phyloP scores from a whole-genome alignment of 2,329 filamentous ascomycete genomes.

The Fusarium camptoceras region DNA sequence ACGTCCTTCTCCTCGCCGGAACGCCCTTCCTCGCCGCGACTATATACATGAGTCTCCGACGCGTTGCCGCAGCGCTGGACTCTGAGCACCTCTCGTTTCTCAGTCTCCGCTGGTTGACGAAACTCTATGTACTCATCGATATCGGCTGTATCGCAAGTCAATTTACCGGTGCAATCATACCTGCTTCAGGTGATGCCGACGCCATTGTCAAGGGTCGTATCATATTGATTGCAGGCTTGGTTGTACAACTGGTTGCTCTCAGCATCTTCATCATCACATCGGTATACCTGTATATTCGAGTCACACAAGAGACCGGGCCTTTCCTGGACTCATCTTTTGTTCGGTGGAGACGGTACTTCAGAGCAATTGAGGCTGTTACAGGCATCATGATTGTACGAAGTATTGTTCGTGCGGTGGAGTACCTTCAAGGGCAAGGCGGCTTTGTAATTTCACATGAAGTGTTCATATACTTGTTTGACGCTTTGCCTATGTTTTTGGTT shows the following conservation, averaged over 20 bases:
- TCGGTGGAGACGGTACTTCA: constrained; percentile 49
- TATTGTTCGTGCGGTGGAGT: constrained; percentile 61
- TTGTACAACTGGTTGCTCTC: constrained; percentile 2
- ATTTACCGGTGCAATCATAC: constrained; percentile 20
- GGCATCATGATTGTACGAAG: constrained; percentile 59
- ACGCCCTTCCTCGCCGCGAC: constrained; percentile 25
- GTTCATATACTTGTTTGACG: constrained; percentile 60
- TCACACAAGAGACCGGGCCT: constrained; percentile 2
- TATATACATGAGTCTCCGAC: constrained; percentile 25
- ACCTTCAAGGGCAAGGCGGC: constrained; percentile 56
- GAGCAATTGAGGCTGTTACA: constrained; percentile 50
- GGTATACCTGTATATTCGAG: neutral
- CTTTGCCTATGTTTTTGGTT: constrained; percentile 55
- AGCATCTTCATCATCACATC: constrained; percentile 9
- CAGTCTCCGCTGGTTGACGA: constrained; percentile 16
- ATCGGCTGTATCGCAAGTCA: constrained; percentile 11
- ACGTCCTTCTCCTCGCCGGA: constrained; percentile 14
- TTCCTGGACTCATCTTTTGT: constrained; percentile 26
- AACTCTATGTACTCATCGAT: neutral
- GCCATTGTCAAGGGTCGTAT: neutral
- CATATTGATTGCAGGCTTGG: constrained; percentile 13
- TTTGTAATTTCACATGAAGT: constrained; percentile 56
- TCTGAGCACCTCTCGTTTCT: constrained; percentile 13
- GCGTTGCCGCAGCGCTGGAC: constrained; percentile 4
- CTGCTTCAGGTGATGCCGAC: constrained; percentile 12